phyloP scores from a whole-genome alignment of 2,329 filamentous ascomycete genomes.

The Lithohypha guttulata region DNA sequence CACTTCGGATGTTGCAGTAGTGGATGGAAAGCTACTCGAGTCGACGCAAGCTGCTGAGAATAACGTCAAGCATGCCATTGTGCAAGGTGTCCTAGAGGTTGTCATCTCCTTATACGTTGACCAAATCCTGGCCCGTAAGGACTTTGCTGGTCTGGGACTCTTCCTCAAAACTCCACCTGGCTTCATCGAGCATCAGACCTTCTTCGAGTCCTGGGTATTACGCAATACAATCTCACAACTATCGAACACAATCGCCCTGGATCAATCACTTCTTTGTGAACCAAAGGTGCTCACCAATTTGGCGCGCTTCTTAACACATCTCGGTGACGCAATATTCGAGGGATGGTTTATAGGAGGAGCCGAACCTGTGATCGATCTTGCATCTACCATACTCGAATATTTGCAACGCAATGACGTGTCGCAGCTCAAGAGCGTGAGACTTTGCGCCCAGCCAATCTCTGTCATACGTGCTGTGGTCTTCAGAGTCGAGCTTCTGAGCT shows the following conservation, averaged over 20 bases:
- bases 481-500: constrained; percentile 63
- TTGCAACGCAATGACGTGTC: constrained; percentile 76
- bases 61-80: constrained; percentile 55
- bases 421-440: constrained; percentile 71
- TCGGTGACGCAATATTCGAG: constrained; percentile 85
- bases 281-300: constrained; percentile 80
- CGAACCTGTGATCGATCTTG: constrained; percentile 72
- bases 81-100: constrained; percentile 67
- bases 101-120: constrained; percentile 73
- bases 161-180: constrained; percentile 84
- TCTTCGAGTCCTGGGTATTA: constrained; percentile 85
- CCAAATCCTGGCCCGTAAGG: constrained; percentile 73
- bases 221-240: constrained; percentile 63
- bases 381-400: constrained; percentile 75
- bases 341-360: constrained; percentile 92
- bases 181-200: constrained; percentile 87
- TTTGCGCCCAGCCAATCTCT: constrained; percentile 74
- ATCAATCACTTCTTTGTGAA: constrained; percentile 64
- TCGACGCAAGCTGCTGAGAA: constrained; percentile 25
- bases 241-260: constrained; percentile 56
- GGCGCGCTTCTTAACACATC: constrained; percentile 65
- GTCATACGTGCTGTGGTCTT: constrained; percentile 69
- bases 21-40: constrained; percentile 19
- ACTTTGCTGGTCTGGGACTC: constrained; percentile 78
- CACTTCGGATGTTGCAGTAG: neutral